phyloP scores from a whole-genome alignment of 2,329 filamentous ascomycete species.

The Tolypocladium guangdongense region DNA sequence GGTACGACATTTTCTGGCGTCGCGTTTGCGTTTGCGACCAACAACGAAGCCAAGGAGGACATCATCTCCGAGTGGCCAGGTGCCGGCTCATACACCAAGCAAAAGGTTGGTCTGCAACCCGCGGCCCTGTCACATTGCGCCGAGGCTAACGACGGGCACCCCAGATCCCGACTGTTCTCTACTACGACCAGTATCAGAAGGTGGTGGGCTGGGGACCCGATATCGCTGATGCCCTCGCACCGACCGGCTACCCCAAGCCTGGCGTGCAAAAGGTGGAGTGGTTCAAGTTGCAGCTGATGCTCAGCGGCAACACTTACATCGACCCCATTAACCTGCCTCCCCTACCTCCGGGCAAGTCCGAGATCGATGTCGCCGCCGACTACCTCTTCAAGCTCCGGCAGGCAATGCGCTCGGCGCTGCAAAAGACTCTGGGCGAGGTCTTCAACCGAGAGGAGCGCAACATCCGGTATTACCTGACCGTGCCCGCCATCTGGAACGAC shows the following conservation, averaged over 20 bases:
- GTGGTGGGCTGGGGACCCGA: slow-evolving; percentile 99
- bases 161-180: slow-evolving; percentile 96
- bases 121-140: neutral
- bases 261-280: slow-evolving; percentile 98
- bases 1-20: slow-evolving; percentile 97
- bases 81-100: slow-evolving; percentile 93
- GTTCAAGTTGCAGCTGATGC: slow-evolving; percentile 99
- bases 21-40: slow-evolving; percentile 92
- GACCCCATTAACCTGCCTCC: slow-evolving; percentile 98
- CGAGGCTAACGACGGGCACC: neutral
- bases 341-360: slow-evolving; percentile 92
- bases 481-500: slow-evolving; percentile 99
- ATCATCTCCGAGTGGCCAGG: slow-evolving; percentile 99
- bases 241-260: slow-evolving; percentile 93
- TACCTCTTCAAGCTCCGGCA: slow-evolving; percentile 97
- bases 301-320: slow-evolving; percentile 97
- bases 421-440: slow-evolving; percentile 93
- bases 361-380: slow-evolving; percentile 98
- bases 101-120: slow-evolving; percentile 56
- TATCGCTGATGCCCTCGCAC: slow-evolving; percentile 91
- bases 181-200: slow-evolving; percentile 99
- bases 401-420: slow-evolving; percentile 89
- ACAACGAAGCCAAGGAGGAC: slow-evolving; percentile 94
- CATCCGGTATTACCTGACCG: slow-evolving; percentile 93
- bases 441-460: slow-evolving; percentile 98